These are phyloP conservation scores for Dittrichia graveolens DNA, from an alignment of 129 eudicot species.

Conservation along the genomic window DNA sequence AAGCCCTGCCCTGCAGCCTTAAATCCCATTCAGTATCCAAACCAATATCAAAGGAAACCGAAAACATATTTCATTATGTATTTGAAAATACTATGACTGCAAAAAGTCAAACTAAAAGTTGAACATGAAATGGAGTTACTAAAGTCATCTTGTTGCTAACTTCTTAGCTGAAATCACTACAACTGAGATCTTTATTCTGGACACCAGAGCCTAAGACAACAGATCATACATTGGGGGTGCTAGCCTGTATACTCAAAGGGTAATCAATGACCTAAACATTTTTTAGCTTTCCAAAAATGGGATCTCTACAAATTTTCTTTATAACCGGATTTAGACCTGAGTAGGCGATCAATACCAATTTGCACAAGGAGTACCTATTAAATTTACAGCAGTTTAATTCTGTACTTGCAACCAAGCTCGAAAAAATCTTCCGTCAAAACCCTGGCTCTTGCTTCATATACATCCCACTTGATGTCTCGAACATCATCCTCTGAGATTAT, in stretches of 20 bases:
- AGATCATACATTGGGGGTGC: constrained; percentile 5
- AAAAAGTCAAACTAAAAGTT: background rate
- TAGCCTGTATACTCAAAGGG: constrained; percentile 20
- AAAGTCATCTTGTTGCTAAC: constrained; percentile 25
- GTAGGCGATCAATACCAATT: constrained; percentile 21
- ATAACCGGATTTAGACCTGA: constrained; percentile 18
- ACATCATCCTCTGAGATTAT: constrained; percentile 37
- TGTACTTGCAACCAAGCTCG: constrained; percentile 35
- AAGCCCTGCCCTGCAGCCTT: background rate
- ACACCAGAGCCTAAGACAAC: constrained; percentile 23
- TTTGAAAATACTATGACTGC: constrained; percentile 2
- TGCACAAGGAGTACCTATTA: constrained; percentile 25
- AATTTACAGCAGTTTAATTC: constrained; percentile 35
- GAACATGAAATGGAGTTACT: constrained; percentile 2
- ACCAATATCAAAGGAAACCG: background rate
- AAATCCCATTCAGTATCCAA: background rate
- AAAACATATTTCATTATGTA: constrained; percentile 4
- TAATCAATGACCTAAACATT: constrained; percentile 23
- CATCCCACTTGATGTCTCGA: constrained; percentile 32
- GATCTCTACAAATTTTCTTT: constrained; percentile 18
- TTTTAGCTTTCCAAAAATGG: constrained; percentile 33
- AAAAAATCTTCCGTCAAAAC: constrained; percentile 23
- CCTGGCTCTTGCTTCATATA: constrained; percentile 43
- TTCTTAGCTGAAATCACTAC: constrained; percentile 21
- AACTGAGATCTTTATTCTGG: constrained; percentile 17